These are phyloP conservation scores for Diplodia mutila DNA, from an alignment of 2,329 filamentous ascomycete genomes.

Conservation along the genomic window DNA sequence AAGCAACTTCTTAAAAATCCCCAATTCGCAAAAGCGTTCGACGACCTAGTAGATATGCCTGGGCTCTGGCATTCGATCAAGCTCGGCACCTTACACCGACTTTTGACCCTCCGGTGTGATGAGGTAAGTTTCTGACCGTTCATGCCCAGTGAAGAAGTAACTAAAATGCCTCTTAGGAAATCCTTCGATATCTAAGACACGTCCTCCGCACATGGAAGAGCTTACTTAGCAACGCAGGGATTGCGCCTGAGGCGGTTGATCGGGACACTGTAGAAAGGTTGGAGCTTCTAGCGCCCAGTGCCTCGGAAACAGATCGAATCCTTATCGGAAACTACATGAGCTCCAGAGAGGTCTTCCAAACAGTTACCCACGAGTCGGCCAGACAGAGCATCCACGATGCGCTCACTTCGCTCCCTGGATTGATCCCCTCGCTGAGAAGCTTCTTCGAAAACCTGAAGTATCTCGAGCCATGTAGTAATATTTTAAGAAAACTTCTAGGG, in stretches of 20 bases:
- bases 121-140: too few species aligned
- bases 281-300: slow-evolving; percentile 25
- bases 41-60: slow-evolving; percentile 31
- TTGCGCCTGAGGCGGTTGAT: slow-evolving; percentile 15
- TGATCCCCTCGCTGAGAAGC: slow-evolving; percentile 29
- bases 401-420: too few species aligned
- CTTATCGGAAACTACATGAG: not conserved
- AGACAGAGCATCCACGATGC: too few species aligned
- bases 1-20: slow-evolving; percentile 29
- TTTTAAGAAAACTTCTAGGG: slow-evolving; percentile 23
- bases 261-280: slow-evolving; percentile 26
- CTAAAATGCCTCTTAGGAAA: slow-evolving; percentile 16
- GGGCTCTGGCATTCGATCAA: slow-evolving; percentile 31
- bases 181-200: slow-evolving; percentile 26
- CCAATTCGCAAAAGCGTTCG: slow-evolving; percentile 28
- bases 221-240: not conserved
- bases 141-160: too few species aligned
- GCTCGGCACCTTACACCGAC: slow-evolving; percentile 31
- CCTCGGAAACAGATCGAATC: slow-evolving; percentile 15
- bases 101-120: slow-evolving; percentile 32
- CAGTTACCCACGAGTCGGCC: too few species aligned
- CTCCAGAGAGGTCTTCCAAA: slow-evolving; percentile 8
- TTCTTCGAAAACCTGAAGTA: slow-evolving; percentile 33
- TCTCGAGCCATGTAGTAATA: slow-evolving; percentile 29
- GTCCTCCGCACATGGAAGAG: slow-evolving; percentile 14